Conservation (phyloP, 805 yeast species). For the Wickerhamiella brachini region DNA sequence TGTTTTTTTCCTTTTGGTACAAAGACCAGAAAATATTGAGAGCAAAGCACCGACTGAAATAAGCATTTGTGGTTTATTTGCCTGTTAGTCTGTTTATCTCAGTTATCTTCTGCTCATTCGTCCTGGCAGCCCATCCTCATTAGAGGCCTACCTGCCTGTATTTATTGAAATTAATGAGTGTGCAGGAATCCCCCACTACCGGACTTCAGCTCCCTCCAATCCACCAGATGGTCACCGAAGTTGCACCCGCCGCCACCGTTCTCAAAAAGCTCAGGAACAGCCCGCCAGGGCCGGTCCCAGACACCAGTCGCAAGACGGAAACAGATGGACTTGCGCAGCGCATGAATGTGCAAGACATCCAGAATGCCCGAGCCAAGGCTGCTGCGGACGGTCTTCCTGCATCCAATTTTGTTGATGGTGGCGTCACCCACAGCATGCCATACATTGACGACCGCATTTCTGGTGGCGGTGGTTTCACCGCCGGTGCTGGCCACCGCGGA, state of each 20-base stretch:
- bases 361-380: neutral
- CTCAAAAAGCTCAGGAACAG: constrained; percentile 4
- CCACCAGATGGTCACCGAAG: constrained; percentile 15
- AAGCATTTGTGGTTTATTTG: neutral
- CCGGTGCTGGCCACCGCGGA: neutral
- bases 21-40: too few relatives aligned
- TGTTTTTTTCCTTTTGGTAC: too few relatives aligned
- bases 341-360: neutral
- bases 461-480: neutral
- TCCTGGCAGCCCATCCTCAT: neutral
- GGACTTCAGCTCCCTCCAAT: constrained; percentile 14
- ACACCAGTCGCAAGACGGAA: neutral
- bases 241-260: constrained; percentile 12
- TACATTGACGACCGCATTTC: neutral
- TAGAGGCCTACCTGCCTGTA: neutral
- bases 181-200: neutral
- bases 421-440: neutral
- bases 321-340: neutral
- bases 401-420: neutral
- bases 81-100: too few relatives aligned
- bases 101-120: too few relatives aligned
- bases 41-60: too few relatives aligned
- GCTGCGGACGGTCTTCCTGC: neutral
- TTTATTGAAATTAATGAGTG: neutral
- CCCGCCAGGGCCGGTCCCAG: neutral